These are phyloP conservation scores for Talaromyces piceae DNA, from an alignment of 2,329 filamentous ascomycete species.

Conservation along the genomic window DNA sequence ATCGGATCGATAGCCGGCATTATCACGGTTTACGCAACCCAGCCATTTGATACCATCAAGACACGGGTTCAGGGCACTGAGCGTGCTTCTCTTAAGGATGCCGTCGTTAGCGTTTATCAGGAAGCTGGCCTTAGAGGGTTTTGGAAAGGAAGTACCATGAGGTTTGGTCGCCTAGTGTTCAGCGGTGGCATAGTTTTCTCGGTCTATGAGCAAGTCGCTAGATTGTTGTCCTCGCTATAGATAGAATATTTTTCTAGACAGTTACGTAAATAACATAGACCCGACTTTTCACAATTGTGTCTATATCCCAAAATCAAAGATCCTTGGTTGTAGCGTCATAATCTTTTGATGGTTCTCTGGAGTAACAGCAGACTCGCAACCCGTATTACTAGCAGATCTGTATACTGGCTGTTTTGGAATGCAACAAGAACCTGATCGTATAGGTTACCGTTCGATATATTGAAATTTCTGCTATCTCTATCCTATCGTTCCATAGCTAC, in stretches of 20 bases:
- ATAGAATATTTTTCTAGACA: background rate
- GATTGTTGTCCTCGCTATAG: constrained; percentile 37
- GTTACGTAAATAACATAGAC: background rate
- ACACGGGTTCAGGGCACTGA: constrained; percentile 54
- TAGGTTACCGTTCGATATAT: no score
- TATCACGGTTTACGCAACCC: constrained; percentile 43
- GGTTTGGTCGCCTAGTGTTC: constrained; percentile 55
- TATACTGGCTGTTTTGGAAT: no score
- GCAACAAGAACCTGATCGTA: no score
- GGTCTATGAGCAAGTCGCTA: constrained; percentile 52
- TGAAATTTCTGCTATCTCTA: no score
- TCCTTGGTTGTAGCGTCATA: no score
- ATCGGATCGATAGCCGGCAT: constrained; percentile 56
- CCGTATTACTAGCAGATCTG: no score
- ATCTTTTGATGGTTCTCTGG: no score
- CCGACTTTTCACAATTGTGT: background rate
- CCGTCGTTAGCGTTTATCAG: constrained; percentile 46
- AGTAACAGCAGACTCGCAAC: no score
- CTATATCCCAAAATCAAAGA: no score
- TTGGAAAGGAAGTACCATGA: constrained; percentile 63
- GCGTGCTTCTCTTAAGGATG: constrained; percentile 51
- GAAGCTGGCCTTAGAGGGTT: constrained; percentile 55
- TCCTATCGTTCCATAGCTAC: no score
- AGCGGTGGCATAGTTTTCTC: constrained; percentile 62
- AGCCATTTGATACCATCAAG: constrained; percentile 45